Percentiles rank a stretch among this genome's conserved stretches.
These are phyloP conservation scores for Cerrena zonata DNA, from an alignment of 1,284 basidiomycete genomes.

Conservation along the genomic window DNA sequence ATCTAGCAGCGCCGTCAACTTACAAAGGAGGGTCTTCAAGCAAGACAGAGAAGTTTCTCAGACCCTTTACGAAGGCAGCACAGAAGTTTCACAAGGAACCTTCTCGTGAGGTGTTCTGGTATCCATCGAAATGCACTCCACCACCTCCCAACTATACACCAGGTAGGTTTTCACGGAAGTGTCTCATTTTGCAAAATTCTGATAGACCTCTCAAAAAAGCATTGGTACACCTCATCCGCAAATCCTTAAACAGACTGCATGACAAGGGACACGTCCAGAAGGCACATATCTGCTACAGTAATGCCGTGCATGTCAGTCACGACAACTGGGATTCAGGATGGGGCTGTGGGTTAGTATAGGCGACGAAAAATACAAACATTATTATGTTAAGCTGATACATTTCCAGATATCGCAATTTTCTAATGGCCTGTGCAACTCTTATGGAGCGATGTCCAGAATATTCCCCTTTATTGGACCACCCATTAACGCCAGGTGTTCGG, in stretches of 20 bases:
- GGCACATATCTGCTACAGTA: constrained; percentile 63
- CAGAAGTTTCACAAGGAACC: background rate
- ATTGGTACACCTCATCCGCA: constrained; percentile 59
- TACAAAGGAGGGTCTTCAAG: too few species aligned
- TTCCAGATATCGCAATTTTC: constrained; percentile 76
- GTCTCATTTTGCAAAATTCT: background rate
- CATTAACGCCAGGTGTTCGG: constrained; percentile 60
- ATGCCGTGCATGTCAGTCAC: constrained; percentile 53
- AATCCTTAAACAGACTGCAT: constrained; percentile 49
- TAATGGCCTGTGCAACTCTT: constrained; percentile 74
- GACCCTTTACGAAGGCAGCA: background rate
- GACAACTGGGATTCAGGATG: constrained; percentile 57
- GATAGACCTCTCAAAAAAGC: constrained; percentile 50
- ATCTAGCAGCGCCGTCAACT: too few species aligned
- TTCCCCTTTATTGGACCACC: constrained; percentile 48
- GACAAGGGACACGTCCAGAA: constrained; percentile 45
- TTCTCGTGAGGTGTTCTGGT: constrained; percentile 56
- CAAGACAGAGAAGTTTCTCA: too few species aligned
- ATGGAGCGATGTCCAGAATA: constrained; percentile 62
- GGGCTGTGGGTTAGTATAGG: constrained; percentile 77
- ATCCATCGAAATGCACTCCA: constrained; percentile 35
- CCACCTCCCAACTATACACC: constrained; percentile 73
- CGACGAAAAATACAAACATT: too few species aligned
- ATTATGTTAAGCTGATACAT: too few species aligned
- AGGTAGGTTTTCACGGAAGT: constrained; percentile 36